Evolutionary conservation across 1,139 yeast species (phyloP), one percentile per base, ranked within the genome.

Genomic region (Candida buenavistaensis): DNA sequence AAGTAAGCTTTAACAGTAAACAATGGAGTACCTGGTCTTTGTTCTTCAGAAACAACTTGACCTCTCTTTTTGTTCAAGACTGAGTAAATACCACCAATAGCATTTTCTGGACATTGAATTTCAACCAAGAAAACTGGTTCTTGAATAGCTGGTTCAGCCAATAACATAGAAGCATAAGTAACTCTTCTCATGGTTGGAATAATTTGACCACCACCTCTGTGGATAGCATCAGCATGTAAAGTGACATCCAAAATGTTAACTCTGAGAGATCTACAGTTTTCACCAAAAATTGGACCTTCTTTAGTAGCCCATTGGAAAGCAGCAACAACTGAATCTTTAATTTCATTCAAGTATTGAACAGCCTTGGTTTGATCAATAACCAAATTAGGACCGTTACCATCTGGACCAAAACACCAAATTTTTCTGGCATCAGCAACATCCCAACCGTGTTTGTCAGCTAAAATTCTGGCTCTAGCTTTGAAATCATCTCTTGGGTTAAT

Each of bases 341-440:
- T 92, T 82, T 92, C 98, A 73, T 81, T 74, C 78, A 92, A 84
- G 90, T 90, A 92, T 80, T 92, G 97, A 50, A 92, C 97, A 63
- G 98, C 97, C 92, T 92, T 92, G 66, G 98, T 90, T 79, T 90
- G 97, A 79, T 92, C 98, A 74, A 92, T 95, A 68, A 92, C 97
- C 69, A 92, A 75, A 80, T 92, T 92, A 64, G 98, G 92, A 78
- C 98, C 98, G 72, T 79, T 80, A 77, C 97, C 97, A 66, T 92
- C 98, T 70, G 98, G 98, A 80, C 98, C 98, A 89, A 92, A 92
- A 86, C 97, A 89, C 98, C 98, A 92, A 68, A 92, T 92, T 94
- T 92, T 92, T 85, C 98, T 89, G 75, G 97, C 98, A 66, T 92
- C 98, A 62, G 96, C 80, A 66, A 92, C 97, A 69, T 92, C 97